Base-by-base conservation (phyloP, 2,329 filamentous ascomycete genomes). In the Thelonectria olida region DNA sequence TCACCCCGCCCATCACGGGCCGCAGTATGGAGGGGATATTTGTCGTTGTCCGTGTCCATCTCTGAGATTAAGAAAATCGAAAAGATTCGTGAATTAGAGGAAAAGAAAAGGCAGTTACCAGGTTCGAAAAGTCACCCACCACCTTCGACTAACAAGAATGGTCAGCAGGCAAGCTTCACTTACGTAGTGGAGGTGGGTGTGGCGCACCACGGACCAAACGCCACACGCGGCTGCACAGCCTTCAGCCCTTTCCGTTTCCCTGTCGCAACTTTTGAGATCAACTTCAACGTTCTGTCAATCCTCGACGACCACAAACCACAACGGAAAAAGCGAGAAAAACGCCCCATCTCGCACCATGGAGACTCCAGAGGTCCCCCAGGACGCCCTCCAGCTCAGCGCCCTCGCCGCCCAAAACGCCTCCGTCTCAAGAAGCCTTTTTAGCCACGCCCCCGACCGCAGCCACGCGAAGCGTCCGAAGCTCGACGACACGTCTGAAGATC, bases 11-110 rank as follows among this genome's bases (percentile, higher is more conserved):
- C 93, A 76, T 97, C 92, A 58, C 94, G 87, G 63, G 91, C 90
- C 41, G 95, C 95, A 67, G 92, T 92, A 74, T 98, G 95, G 42
- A 97, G 90, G 25, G 93, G 91, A 70, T 90, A 97, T 71, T 90
- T 92, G 52, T 88, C 82, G 44, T 77, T 68, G 19, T 82, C 75
- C 5, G 53, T 65, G 7, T 78, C 73, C 52, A 76, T 74, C 73
- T 42, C 41, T 8, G 8, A n/a, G 9, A 20, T 76, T 27, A 15
- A 6, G 15, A 13, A 4, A 15, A 15, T 34, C 7, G 10, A 8
- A 15, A 12, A 17, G 17, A 34, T 7, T n/a, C 4, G 20, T 7
- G 17, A 10, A 6, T 13, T 25, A 48, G 13, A 36, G 6, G 8
- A 34, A 2, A 17, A 9, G 13, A 31, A 34, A 41, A 51, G 8